Evolutionary conservation across 1,284 basidiomycete species (phyloP).

Genomic region (Trichosporon coremiiforme): DNA sequence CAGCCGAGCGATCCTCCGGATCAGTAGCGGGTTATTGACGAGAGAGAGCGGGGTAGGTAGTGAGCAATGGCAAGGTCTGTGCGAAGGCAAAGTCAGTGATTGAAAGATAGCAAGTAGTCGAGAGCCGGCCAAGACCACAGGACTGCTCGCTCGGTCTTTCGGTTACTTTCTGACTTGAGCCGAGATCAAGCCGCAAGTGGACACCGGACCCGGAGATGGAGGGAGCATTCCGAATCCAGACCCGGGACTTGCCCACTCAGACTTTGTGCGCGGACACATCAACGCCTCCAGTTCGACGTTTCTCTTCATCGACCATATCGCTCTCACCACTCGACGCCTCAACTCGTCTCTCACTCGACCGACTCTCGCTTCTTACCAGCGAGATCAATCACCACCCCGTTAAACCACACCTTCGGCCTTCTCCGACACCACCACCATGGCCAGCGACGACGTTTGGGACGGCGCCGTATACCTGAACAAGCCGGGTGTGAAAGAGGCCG

Average conservation of each 20-base stretch:
- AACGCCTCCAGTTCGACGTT: too few species aligned
- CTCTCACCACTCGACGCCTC: background rate
- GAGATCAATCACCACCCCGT: background rate
- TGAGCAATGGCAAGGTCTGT: too few species aligned
- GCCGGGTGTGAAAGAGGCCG: conserved; percentile 34
- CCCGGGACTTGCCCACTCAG: background rate
- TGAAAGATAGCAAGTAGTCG: background rate
- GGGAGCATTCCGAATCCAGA: background rate
- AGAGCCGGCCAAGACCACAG: too few species aligned
- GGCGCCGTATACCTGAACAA: conserved; percentile 39
- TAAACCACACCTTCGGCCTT: background rate
- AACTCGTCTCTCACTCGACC: background rate
- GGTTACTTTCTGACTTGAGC: too few species aligned
- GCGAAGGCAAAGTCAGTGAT: too few species aligned
- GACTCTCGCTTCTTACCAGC: background rate
- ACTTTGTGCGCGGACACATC: too few species aligned
- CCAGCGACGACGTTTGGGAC: conserved; percentile 38
- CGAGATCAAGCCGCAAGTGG: background rate
- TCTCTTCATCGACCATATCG: too few species aligned
- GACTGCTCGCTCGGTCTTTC: too few species aligned
- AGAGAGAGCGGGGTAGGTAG: too few species aligned
- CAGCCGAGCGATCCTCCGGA: too few species aligned
- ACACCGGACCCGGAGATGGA: background rate
- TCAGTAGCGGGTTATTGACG: too few species aligned
- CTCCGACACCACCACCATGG: conserved; percentile 2